Base-by-base conservation (phyloP, 495 filamentous ascomycete genomes). In the Hamigera avellanea region DNA sequence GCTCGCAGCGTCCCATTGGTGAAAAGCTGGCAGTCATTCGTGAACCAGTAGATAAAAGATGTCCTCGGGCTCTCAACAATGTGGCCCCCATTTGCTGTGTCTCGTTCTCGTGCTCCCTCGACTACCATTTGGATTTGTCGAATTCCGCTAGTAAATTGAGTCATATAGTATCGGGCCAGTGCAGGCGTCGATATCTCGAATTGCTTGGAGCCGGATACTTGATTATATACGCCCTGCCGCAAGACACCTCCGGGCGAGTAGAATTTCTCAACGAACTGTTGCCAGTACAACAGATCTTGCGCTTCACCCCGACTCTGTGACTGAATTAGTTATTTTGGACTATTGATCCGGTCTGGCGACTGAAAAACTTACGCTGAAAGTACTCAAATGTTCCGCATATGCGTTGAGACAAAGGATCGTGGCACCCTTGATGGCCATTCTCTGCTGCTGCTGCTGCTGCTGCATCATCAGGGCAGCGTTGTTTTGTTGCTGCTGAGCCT, bases 141-240 rank as follows among this genome's bases (percentile, higher is more conserved):
- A 26, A 93, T 76, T 4, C 85, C 84, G 37, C 81, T 88, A n/a
- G 80, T 76, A 46, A 83, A 93, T 43, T 88, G 80, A 0, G 80
- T 84, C 33, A 77, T 64, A 52, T 89, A 93, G 45, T 83, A 93
- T 33, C 85, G 76, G 12, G 87, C 70, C 14, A 95, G 57, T 1
- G 80, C 77, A 6, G 83, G 70, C 19, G 74, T 79, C 2, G 76
- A 68, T 29, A 95, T 82, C 45, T 89, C 85, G 39, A 81, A 91
- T 35, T 80, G 73, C 54, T 91, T 93, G 9, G 57, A 50, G 14
- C 62, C 60, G 13, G 67, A 58, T 18, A 70, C 64, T 10, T 54
- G 48, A 27, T 66, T 57, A 43, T 53, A 69, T n/a, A 84, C 62
- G 14, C 72, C 66, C 41, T 82, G 70, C 36, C 78, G 76, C 45